Evolutionary conservation across 805 yeast species (phyloP), one percentile per base, ranked within the genome.

Genomic region (Candida silvicultrix): DNA sequence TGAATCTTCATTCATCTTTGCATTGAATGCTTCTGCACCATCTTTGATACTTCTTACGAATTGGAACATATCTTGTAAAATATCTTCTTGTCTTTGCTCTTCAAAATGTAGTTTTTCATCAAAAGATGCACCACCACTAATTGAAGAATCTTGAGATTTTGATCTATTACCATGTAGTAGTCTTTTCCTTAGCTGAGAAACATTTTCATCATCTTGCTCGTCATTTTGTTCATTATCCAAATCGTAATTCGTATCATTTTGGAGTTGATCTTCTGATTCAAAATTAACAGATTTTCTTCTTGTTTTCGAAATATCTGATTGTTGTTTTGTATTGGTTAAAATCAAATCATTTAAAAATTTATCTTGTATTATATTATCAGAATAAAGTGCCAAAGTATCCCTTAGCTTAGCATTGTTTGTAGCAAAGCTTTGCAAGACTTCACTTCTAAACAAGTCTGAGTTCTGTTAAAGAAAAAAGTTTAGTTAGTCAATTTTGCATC

Each of bases 21-120:
- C 60, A 48, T 67, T 67, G 47, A 70, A 70, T 3, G 69, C 71
- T 35, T 63, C 56, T 0, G 74, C 73, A 38, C 71, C 73, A 23
- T 63, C 64, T 50, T 59, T 69, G 34, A 70, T 53, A 16, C 66
- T 64, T 8, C 58, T 54, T 1, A 69, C 63, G n/a, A 68, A 58
- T 36, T 62, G 66, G 1, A 63, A 56, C 70, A 70, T 68, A 46
- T 67, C 70, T 23, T 64, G 57, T 2, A 70, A 49, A 15, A 70
- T 52, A 32, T 65, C 64, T 42, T 62, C 64, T 49, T 70, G 75
- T 28, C 62, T 47, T 22, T 61, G 57, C 46, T 69, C 71, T 44
- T 69, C 69, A 16, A 58, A 57, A 39, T 61, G 58, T 28, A 69
- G 51, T 47, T 68, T 66, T 31, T 63, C 65, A 34, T 68, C 73